phyloP scores from a whole-genome alignment of 2,329 filamentous ascomycete species.

The Fusarium sp. region DNA sequence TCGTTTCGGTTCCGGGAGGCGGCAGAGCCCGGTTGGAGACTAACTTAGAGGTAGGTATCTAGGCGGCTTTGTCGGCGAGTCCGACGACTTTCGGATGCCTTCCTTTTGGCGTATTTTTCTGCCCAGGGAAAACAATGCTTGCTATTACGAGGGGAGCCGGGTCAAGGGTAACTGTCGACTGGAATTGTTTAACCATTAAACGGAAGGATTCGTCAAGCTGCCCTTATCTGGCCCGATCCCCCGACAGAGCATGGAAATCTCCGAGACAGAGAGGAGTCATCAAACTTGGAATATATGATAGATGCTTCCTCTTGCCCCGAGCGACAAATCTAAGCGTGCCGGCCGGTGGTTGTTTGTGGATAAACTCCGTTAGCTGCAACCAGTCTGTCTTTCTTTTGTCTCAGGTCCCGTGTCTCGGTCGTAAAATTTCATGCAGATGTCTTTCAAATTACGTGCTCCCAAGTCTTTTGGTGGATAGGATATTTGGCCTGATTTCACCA shows the following conservation, averaged over 20 bases:
- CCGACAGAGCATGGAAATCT: conserved; percentile 27
- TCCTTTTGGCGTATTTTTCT: conserved; percentile 1
- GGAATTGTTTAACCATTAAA: conserved; percentile 32
- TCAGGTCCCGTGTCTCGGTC: conserved; percentile 19
- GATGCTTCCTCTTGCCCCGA: background rate
- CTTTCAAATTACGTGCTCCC: conserved; percentile 9
- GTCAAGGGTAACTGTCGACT: conserved; percentile 12
- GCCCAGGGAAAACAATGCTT: conserved; percentile 1
- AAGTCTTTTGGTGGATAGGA: background rate
- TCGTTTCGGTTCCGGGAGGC: conserved; percentile 30
- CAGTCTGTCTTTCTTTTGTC: conserved; percentile 22
- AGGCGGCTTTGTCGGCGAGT: conserved; percentile 15
- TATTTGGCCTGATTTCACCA: too few species aligned
- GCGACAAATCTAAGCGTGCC: conserved; percentile 18
- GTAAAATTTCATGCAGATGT: conserved; percentile 24
- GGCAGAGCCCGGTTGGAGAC: conserved; percentile 18
- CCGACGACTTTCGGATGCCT: conserved; percentile 40
- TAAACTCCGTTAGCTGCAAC: background rate
- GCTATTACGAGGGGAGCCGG: background rate
- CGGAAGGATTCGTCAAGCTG: conserved; percentile 11
- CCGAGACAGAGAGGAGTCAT: conserved; percentile 30
- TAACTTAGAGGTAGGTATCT: conserved; percentile 2
- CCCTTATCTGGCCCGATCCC: conserved; percentile 13
- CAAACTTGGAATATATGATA: conserved; percentile 4
- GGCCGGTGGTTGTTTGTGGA: background rate